Evolutionary conservation across 305 asterid species (phyloP), one percentile per base, ranked within the genome.

Genomic region (Monarda citriodora): DNA sequence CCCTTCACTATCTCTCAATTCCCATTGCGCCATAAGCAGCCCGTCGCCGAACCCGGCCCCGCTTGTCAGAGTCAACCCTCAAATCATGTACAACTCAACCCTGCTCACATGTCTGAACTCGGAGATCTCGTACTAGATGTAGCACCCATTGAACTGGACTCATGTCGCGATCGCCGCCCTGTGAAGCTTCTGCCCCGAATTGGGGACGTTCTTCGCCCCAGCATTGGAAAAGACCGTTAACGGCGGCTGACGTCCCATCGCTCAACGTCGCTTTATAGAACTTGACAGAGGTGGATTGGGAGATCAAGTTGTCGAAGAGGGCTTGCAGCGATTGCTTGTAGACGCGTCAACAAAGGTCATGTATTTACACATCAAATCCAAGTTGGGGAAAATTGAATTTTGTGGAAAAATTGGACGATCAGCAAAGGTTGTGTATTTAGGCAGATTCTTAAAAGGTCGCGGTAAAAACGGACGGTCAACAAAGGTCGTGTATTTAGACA

Each of bases 61-160:
- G 55, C 82, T 82, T 66, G 77, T 96, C 83, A 68, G 84, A 64
- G 54, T 77, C 64, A 86, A 72, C 67, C 97, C 96, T 26, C 98
- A 92, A 0, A 81, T 58, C 81, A 80, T 85, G 82, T 65, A 89
- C 70, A 87, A 66, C 82, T 92, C 95, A 20, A 86, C 81, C 47
- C 68, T 69, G 20, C 78, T 72, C 66, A 63, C 78, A 58, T 80
- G 82, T 76, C 69, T 48, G 59, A 92, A 92, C 62, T 88, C 93
- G 9, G 78, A 37, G 10, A 81, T 72, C 66, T 83, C 90, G 66
- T 89, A 93, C 81, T 85, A 78, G 29, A 89, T n/a, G n/a, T 87
- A 92, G 66, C 98, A 92, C 15, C 95, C 97, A 4, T 5, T 71
- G 2, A 92, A 75, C 85, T 92, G 97, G 12, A 92, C 74, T 58